These are phyloP conservation scores for Wickerhamiella slavikovae DNA, from an alignment of 805 yeast genomes.

Conservation along the genomic window DNA sequence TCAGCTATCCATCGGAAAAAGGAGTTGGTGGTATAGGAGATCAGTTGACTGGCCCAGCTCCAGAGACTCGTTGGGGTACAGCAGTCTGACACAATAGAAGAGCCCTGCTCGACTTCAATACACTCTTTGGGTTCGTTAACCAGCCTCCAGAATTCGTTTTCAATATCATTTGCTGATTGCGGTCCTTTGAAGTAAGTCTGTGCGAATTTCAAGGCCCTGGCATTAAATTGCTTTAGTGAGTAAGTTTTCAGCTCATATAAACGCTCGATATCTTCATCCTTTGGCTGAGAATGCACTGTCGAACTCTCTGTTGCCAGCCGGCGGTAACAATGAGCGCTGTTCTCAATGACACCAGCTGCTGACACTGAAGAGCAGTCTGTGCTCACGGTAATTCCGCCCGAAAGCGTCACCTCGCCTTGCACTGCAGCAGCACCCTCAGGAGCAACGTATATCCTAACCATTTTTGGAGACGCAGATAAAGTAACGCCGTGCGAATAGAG, in stretches of 20 bases:
- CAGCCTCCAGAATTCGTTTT: conserved; percentile 4
- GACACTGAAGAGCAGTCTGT: conserved; percentile 1
- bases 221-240: conserved; percentile 3
- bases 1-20: conserved; percentile 37
- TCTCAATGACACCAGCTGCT: neutral
- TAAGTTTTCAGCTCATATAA: neutral
- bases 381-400: conserved; percentile 2
- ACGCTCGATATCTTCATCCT: too few species aligned
- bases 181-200: neutral
- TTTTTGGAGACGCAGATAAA: neutral
- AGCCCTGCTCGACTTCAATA: conserved; percentile 3
- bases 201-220: conserved; percentile 1
- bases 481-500: conserved; percentile 14
- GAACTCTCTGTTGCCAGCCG: neutral
- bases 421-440: conserved; percentile 18
- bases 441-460: conserved; percentile 29
- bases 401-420: conserved; percentile 21
- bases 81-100: neutral
- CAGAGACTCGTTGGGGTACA: neutral
- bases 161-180: neutral
- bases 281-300: too few species aligned
- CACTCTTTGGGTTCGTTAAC: conserved; percentile 1
- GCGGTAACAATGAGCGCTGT: too few species aligned
- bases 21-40: conserved; percentile 54
- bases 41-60: conserved; percentile 54